Evolutionary conservation across 768 basidiomycete species (phyloP).

Genomic region (Dioszegia crocea): DNA sequence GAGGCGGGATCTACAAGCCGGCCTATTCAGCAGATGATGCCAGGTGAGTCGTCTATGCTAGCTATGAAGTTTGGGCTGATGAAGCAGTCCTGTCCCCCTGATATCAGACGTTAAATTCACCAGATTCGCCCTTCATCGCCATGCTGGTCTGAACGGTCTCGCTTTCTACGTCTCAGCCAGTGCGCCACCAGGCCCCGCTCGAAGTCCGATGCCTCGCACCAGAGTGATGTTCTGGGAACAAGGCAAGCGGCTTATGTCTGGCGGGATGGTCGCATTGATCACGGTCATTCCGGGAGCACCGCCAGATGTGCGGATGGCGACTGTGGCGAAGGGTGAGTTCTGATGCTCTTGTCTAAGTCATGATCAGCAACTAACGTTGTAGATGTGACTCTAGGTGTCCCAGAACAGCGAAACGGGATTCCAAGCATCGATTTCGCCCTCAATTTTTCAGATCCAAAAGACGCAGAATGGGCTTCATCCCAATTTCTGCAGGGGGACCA

Average conservation of each 20-base stretch:
- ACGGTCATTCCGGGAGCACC: background rate
- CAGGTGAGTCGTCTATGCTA: too few species aligned
- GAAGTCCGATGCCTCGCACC: constrained; percentile 49
- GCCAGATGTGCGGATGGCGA: constrained; percentile 56
- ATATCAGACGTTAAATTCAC: constrained; percentile 10
- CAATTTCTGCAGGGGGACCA: constrained; percentile 21
- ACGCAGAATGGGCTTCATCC: constrained; percentile 52
- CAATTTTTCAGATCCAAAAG: constrained; percentile 61
- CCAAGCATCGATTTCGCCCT: constrained; percentile 55
- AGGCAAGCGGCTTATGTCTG: constrained; percentile 60
- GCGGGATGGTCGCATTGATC: constrained; percentile 59
- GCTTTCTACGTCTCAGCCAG: constrained; percentile 58
- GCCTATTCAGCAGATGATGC: too few species aligned
- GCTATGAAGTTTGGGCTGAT: background rate
- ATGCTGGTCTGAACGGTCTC: constrained; percentile 55
- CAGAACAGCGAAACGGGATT: background rate
- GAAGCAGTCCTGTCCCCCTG: constrained; percentile 9
- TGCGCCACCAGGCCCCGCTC: constrained; percentile 60
- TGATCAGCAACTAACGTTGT: constrained; percentile 31
- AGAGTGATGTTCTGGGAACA: constrained; percentile 63
- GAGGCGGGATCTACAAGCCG: too few species aligned
- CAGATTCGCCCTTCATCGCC: background rate
- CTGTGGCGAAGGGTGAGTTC: constrained; percentile 46
- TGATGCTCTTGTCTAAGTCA: background rate
- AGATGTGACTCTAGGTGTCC: constrained; percentile 34